Evolutionary conservation across 148 eudicot species (phyloP).

Genomic region (Nyssa sinensis): DNA sequence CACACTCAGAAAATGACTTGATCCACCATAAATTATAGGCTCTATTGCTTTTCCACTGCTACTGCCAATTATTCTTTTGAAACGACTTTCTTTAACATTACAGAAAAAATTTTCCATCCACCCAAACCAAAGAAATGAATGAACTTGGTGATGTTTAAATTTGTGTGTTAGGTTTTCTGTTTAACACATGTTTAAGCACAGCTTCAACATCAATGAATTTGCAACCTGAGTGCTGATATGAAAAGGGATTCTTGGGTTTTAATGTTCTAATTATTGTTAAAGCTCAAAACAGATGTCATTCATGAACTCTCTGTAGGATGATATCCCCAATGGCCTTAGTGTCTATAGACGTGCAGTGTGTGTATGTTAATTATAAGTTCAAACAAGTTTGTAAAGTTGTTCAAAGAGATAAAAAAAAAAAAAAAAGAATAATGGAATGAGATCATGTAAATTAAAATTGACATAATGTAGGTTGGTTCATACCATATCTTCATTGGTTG

Average conservation of each 20-base stretch:
- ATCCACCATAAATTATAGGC: background rate
- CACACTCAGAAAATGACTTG: background rate
- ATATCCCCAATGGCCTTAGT: background rate
- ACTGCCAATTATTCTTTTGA: background rate
- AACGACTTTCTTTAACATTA: too few relatives aligned
- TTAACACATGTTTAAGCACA: background rate
- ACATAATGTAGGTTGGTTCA: background rate
- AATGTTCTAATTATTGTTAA: background rate
- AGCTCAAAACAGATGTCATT: background rate
- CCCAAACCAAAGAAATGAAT: background rate
- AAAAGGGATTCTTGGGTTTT: background rate
- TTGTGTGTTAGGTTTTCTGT: background rate
- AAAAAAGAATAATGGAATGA: too few relatives aligned
- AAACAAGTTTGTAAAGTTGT: background rate
- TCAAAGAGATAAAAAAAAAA: background rate
- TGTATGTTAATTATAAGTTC: too few relatives aligned
- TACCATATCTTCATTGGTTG: conserved; percentile 36
- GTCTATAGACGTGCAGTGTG: background rate
- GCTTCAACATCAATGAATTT: too few relatives aligned
- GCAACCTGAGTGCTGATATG: background rate
- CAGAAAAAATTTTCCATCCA: background rate
- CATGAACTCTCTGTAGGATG: background rate
- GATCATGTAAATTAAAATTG: too few relatives aligned
- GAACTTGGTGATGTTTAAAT: background rate
- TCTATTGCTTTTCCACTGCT: background rate